These are phyloP conservation scores for Articulospora tetracladia DNA, from an alignment of 495 filamentous ascomycete genomes.

Conservation along the genomic window DNA sequence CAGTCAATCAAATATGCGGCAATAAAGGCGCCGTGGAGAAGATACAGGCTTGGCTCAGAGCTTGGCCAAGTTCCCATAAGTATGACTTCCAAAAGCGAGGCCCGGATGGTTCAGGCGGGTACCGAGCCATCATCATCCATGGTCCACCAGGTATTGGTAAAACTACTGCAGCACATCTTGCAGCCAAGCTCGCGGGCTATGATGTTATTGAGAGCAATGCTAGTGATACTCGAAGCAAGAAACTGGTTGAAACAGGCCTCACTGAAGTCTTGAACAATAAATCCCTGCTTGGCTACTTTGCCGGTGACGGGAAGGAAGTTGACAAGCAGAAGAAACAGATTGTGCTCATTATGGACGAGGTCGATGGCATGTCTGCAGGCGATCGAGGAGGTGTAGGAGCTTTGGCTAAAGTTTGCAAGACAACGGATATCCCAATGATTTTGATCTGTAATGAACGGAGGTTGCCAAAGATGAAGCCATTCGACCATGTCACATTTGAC, in stretches of 20 bases:
- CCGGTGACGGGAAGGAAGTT: conserved; percentile 76
- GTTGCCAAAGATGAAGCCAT: conserved; percentile 96
- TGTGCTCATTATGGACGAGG: conserved; percentile 97
- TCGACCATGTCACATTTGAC: conserved; percentile 79
- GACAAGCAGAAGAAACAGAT: conserved; percentile 83
- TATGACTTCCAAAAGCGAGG: conserved; percentile 73
- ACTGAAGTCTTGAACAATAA: conserved; percentile 89
- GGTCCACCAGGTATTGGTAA: conserved; percentile 97
- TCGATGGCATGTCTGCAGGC: conserved; percentile 97
- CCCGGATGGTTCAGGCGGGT: conserved; percentile 72
- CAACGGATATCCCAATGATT: conserved; percentile 91
- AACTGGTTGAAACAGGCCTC: conserved; percentile 83
- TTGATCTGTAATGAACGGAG: conserved; percentile 95
- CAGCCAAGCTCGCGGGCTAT: conserved; percentile 88
- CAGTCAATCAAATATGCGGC: conserved; percentile 84
- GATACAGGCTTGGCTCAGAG: conserved; percentile 79
- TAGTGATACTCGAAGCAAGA: conserved; percentile 96
- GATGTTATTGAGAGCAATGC: conserved; percentile 95
- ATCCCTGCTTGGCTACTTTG: conserved; percentile 88
- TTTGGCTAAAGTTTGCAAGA: conserved; percentile 88
- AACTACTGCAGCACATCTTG: conserved; percentile 93
- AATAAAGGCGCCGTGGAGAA: conserved; percentile 91
- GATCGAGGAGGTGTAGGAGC: conserved; percentile 96
- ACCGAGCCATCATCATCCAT: conserved; percentile 85
- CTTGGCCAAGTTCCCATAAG: conserved; percentile 73